These are phyloP conservation scores for Globisporangium recalcitrans DNA, from an alignment of 352 stramenopile genomes.

Conservation along the genomic window DNA sequence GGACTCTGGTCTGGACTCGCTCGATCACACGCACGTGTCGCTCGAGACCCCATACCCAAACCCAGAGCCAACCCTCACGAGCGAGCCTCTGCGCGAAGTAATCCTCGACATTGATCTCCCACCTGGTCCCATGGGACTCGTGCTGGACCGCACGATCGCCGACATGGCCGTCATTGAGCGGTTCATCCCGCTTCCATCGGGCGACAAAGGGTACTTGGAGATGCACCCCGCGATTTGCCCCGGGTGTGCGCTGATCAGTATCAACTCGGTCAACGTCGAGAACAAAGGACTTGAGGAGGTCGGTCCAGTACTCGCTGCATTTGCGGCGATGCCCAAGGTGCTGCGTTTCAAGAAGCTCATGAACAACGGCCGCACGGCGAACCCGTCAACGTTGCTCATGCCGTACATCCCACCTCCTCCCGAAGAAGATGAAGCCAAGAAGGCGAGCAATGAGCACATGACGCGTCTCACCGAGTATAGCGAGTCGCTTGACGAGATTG, in stretches of 20 bases:
- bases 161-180: conserved; percentile 79
- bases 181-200: conserved; percentile 63
- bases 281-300: conserved; percentile 67
- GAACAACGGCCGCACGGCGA: conserved; percentile 62
- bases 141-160: conserved; percentile 71
- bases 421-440: conserved; percentile 33
- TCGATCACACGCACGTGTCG: conserved; percentile 24
- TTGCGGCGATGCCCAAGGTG: conserved; percentile 49
- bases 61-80: conserved; percentile 25
- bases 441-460: conserved; percentile 32
- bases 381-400: conserved; percentile 60
- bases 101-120: conserved; percentile 79
- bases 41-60: conserved; percentile 27
- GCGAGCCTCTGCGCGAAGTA: conserved; percentile 61
- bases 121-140: conserved; percentile 73
- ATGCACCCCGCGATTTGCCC: conserved; percentile 76
- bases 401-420: conserved; percentile 59
- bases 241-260: conserved; percentile 67
- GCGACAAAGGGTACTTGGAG: conserved; percentile 71
- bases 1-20: conserved; percentile 31
- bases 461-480: conserved; percentile 39
- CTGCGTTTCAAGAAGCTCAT: conserved; percentile 87
- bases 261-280: conserved; percentile 76
- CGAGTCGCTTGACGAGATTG: conserved; percentile 39
- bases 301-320: conserved; percentile 56